Base-by-base conservation (phyloP, 306 rosid genomes). In the Quercus alba region DNA sequence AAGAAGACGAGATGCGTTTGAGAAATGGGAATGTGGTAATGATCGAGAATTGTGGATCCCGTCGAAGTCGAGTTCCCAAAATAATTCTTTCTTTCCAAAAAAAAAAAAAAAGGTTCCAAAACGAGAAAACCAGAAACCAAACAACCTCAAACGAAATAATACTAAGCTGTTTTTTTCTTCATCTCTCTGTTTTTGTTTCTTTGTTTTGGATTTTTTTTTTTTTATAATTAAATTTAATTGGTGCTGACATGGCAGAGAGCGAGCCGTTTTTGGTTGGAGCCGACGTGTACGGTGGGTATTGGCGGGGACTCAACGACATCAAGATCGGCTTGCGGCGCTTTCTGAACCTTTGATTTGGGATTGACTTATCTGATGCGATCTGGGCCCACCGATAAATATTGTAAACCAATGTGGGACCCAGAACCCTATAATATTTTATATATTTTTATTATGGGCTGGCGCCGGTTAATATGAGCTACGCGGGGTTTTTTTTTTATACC, bases 31-130 rank as follows among this genome's bases (percentile, higher is more conserved):
- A 55, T 51, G n/a, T 33, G 77, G 68, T 73, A 52, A 79, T 52
- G 90, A 82, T 87, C 85, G 88, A 88, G 82, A 87, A 85, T 85
- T 85, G 90, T 80, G 93, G 94, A 92, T 90, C 88, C 91, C 90
- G 78, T 87, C 56, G 86, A 66, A 56, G 78, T 87, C 56, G 86
- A 66, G 46, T 83, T 64, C 88, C 81, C 58, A 44, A 86, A 82
- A 86, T 88, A 25, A 85, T 76, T 46, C 21, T 41, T 41, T 41
- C 46, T 41, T 8, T 41, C 46, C 11, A 38, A 38, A 7, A 7
- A 41, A 51, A 75, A 11, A 49, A 81, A 54, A 67, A 28, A 73
- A n/a, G 55, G 46, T 41, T 41, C 46, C 58, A 57, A 55, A 70
- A 46, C 70, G 18, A 52, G 41, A 62, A 21, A 83, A 76, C 67